phyloP scores from a whole-genome alignment of 306 rosid species.

The Pachyrhizus erosus region DNA sequence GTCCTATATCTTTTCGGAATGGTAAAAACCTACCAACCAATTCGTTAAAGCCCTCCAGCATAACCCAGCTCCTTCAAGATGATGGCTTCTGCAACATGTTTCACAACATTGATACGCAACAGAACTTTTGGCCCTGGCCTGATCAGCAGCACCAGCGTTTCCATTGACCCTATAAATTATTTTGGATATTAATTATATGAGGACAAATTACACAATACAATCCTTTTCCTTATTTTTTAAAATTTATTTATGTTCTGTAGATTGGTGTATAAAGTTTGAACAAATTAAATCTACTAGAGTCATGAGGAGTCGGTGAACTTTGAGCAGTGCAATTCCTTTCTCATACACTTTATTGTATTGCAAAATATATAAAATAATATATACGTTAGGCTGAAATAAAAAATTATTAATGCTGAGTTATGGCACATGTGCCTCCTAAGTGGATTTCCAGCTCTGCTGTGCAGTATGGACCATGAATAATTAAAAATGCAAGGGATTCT shows the following conservation, averaged over 20 bases:
- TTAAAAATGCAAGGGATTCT: slow-evolving; percentile 48
- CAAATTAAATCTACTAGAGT: slow-evolving; percentile 35
- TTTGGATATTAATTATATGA: neutral
- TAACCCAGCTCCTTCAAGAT: slow-evolving; percentile 73
- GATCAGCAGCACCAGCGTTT: slow-evolving; percentile 58
- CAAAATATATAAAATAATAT: slow-evolving; percentile 31
- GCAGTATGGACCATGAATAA: slow-evolving; percentile 52
- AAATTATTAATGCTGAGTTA: slow-evolving; percentile 20
- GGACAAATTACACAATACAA: slow-evolving; percentile 4
- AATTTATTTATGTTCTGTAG: slow-evolving; percentile 37
- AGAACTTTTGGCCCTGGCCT: slow-evolving; percentile 79
- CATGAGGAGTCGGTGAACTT: slow-evolving; percentile 44
- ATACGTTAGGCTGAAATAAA: slow-evolving; percentile 38
- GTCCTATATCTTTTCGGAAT: slow-evolving; percentile 48
- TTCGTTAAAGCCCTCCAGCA: slow-evolving; percentile 53
- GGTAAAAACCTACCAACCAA: slow-evolving; percentile 54
- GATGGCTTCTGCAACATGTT: slow-evolving; percentile 70
- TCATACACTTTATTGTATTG: slow-evolving; percentile 31
- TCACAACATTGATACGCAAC: slow-evolving; percentile 65
- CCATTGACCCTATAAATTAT: slow-evolving; percentile 44
- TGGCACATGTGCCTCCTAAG: slow-evolving; percentile 54
- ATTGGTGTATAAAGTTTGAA: slow-evolving; percentile 58
- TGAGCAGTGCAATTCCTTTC: slow-evolving; percentile 45
- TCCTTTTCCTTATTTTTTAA: neutral
- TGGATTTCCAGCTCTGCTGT: slow-evolving; percentile 68